phyloP scores from a whole-genome alignment of 164 flowering plant genomes.

The Tetrastigma voinierianum region DNA sequence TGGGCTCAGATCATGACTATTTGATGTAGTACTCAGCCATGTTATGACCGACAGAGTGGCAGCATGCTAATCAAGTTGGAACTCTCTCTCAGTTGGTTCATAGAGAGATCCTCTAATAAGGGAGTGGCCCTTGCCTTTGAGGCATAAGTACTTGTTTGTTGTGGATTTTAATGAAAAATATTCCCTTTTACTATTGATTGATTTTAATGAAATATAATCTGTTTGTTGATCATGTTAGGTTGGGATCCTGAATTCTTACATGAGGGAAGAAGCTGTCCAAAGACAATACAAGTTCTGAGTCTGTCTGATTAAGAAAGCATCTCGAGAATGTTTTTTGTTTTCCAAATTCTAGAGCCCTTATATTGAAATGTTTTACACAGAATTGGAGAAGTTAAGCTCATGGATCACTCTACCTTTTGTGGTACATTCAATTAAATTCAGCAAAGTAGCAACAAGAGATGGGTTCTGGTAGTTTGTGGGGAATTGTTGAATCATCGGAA shows the following conservation, averaged over 20 bases:
- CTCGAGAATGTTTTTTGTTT: neutral
- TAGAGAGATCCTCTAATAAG: too few species aligned
- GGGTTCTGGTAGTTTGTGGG: slow-evolving; percentile 44
- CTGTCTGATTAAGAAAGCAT: neutral
- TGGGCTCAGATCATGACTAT: too few species aligned
- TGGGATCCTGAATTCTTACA: slow-evolving; percentile 4
- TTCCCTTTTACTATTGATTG: neutral
- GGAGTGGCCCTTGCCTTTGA: too few species aligned
- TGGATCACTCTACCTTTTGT: neutral
- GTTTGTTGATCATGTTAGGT: slow-evolving; percentile 17
- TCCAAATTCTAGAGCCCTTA: neutral
- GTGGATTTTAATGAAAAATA: neutral
- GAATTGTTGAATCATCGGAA: slow-evolving; percentile 48
- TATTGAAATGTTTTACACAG: neutral
- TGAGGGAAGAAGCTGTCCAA: neutral
- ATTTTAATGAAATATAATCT: neutral
- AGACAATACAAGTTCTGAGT: neutral
- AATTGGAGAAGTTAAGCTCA: slow-evolving; percentile 4
- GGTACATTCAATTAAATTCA: neutral
- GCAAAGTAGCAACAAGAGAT: slow-evolving; percentile 13
- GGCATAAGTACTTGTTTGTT: too few species aligned
- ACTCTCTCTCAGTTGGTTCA: too few species aligned
- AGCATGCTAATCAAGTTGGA: too few species aligned
- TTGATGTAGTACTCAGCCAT: too few species aligned
- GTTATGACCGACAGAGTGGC: too few species aligned